Base-by-base conservation (phyloP, 2,329 filamentous ascomycete genomes). In the Davidsoniella eucalypti region DNA sequence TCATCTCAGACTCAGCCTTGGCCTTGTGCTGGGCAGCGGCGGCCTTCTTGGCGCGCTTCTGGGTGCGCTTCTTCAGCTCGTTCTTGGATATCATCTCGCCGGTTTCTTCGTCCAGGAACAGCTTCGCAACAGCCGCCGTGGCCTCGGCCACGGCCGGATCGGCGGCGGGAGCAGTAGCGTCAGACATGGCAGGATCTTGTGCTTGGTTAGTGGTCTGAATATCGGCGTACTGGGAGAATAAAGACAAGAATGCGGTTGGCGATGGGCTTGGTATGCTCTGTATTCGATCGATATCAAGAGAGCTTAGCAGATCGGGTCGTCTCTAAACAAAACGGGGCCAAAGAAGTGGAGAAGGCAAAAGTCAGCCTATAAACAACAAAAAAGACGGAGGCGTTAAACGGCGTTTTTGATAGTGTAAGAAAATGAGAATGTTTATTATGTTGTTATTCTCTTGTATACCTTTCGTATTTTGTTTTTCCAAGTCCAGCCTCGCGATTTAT, bases 71-170 rank as follows among this genome's bases (percentile, higher is more conserved):
- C 67, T 78, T 80, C 58, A 80, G 63, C 63, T 80, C 76, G 57
- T 70, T 71, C 61, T 78, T 78, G 44, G 75, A 78, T 40, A 80
- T 71, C 73, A 76, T 76, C 63, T 80, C 76, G n/a, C 76, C 75
- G 2, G 76, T 80, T 64, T 74, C 74, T 57, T 76, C 72, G 62
- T 80, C 76, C 36, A 79, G 70, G 61, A 75, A 67, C 41, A 80
- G 69, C 67, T 79, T 79, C 54, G 74, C 71, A 40, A 69, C 66
- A 46, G 62, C 64, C 53, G 74, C 70, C 37, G 69, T 66, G 47
- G 62, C 64, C 55, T 73, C 70, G 25, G 64, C 61, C 36, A 71
- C 23, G 38, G 47, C 29, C 16, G 44, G 36, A 36, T 46, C 25
- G 29, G 25, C 23, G 16, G 49, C n/a, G 44, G 29, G 25, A 25